These are phyloP conservation scores for Phytopythium montanum DNA, from an alignment of 352 stramenopile genomes.

Conservation along the genomic window DNA sequence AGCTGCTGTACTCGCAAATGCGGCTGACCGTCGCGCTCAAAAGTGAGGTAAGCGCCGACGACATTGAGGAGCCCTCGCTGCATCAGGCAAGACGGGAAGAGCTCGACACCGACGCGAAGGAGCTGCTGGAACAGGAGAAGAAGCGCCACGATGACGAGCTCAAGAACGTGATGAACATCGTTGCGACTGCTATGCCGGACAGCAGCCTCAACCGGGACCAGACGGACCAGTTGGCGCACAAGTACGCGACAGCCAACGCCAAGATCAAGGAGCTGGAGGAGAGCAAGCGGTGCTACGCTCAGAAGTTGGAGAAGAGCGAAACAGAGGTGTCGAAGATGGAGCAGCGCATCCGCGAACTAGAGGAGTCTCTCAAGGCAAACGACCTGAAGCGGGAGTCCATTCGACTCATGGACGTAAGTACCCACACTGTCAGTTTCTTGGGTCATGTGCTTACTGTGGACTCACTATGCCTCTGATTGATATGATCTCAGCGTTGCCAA, in stretches of 20 bases:
- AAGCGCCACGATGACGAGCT: constrained; percentile 35
- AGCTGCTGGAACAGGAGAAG: constrained; percentile 14
- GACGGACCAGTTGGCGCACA: constrained; percentile 11
- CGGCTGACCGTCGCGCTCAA: constrained; percentile 32
- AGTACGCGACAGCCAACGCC: constrained; percentile 10
- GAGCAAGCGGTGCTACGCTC: constrained; percentile 12
- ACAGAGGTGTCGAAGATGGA: constrained; percentile 21
- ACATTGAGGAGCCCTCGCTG: constrained; percentile 3
- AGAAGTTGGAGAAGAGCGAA: constrained; percentile 26
- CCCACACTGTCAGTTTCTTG: background rate
- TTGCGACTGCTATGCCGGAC: constrained; percentile 10
- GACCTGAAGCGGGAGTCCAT: constrained; percentile 66
- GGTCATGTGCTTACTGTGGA: background rate
- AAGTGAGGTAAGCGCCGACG: constrained; percentile 19
- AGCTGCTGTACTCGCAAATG: constrained; percentile 51
- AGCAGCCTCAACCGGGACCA: constrained; percentile 10
- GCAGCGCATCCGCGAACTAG: constrained; percentile 24
- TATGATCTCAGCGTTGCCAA: constrained; percentile 43
- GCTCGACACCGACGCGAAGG: background rate
- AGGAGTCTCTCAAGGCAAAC: constrained; percentile 30
- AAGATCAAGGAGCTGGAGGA: constrained; percentile 24
- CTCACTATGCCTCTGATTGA: background rate
- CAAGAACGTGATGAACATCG: constrained; percentile 25
- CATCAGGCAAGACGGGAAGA: background rate
- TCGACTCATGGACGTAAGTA: constrained; percentile 49